These are phyloP conservation scores for Fraxinus albicans DNA, from an alignment of 305 asterid species.

Conservation along the genomic window DNA sequence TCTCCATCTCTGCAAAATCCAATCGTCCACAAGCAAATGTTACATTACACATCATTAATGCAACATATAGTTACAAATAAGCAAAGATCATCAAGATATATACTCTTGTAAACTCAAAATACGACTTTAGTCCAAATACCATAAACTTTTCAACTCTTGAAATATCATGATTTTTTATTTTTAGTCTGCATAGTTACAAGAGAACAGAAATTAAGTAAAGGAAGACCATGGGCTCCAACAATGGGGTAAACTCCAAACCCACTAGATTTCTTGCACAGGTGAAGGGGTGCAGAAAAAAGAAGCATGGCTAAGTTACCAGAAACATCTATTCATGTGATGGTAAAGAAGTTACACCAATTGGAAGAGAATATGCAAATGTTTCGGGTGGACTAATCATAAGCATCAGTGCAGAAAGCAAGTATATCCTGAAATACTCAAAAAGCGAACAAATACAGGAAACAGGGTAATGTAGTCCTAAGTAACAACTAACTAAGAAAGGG, in stretches of 20 bases:
- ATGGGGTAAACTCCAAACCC: background rate
- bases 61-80: background rate
- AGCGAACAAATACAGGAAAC: background rate
- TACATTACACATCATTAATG: background rate
- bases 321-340: background rate
- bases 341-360: background rate
- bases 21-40: background rate
- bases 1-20: constrained; percentile 72
- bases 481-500: background rate
- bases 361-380: background rate
- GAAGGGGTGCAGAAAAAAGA: background rate
- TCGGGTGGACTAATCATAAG: background rate
- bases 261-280: background rate
- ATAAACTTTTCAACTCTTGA: background rate
- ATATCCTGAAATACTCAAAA: background rate
- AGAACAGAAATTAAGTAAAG: background rate
- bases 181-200: background rate
- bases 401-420: background rate
- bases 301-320: background rate
- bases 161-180: background rate
- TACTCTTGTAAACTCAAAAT: background rate
- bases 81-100: background rate
- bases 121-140: background rate
- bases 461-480: background rate
- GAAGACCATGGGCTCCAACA: background rate